Evolutionary conservation across 164 flowering plant genomes (phyloP), one percentile per base, ranked within the genome.

Genomic region (Piper betle): DNA sequence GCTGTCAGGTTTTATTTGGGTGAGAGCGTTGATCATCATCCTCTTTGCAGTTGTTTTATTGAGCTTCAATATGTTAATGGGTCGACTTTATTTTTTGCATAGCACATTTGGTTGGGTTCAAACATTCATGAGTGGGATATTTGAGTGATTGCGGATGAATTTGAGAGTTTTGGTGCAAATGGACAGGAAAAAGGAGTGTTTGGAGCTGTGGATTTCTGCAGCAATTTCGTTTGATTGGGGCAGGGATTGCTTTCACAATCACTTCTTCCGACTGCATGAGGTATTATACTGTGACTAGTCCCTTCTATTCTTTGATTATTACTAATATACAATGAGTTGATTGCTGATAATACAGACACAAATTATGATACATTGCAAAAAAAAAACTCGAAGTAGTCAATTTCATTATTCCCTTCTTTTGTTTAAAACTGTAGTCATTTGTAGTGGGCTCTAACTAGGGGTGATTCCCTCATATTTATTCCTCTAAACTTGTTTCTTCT

Each of bases 241-340:
- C 18, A 2, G 68, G 58, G 9, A 61, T 80, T 68, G 91, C 82
- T 41, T 85, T 80, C 68, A 75, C 69, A 10, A 72, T 85, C 65
- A 79, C 86, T 6, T 67, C 85, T 4, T 65, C 91, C 39, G 78
- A 57, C 59, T 59, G 84, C 64, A 66, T 80, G 80, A 85, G 86
- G 91, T 78, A 78, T 25, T 25, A 25, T 25, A 25, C 33, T 25
- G 33, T 25, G 33, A 2, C 33, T 25, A 25, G 33, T 25, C 33
- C 33, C 33, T 25, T 25, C 33, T 25, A 25, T 25, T 25, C 33
- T 25, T 25, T 25, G 33, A 25, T 25, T 25, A 25, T 25, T 25
- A 25, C 33, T 25, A 25, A 25, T 25, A 25, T 25, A 25, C 33
- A 25, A 57, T 17, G 25, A 57, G 13, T 18, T 13, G 37, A 6